These are phyloP conservation scores for Hawksworthiomyces lignivorus DNA, from an alignment of 2,329 filamentous ascomycete genomes.

Conservation along the genomic window DNA sequence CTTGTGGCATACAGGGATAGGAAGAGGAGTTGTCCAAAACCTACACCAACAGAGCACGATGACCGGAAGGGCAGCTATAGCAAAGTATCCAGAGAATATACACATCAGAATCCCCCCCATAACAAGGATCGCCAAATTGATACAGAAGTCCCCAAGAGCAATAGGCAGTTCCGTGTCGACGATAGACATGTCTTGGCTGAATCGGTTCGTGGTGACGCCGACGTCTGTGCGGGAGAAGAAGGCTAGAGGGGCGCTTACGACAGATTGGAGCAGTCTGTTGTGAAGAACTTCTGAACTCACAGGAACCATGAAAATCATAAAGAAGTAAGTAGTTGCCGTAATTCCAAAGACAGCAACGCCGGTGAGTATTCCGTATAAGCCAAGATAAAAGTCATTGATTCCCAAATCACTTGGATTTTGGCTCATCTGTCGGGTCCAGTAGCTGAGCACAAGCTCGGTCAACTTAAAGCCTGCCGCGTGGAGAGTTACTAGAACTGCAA, in stretches of 20 bases:
- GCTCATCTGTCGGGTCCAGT: background rate
- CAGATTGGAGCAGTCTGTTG: background rate
- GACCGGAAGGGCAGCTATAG: background rate
- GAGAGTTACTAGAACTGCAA: conserved; percentile 3
- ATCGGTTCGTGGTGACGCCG: conserved; percentile 17
- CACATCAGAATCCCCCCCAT: background rate
- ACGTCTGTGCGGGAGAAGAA: conserved; percentile 17
- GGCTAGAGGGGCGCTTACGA: conserved; percentile 9
- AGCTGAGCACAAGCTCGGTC: conserved; percentile 3
- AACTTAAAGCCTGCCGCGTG: conserved; percentile 4
- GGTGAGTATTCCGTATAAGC: background rate
- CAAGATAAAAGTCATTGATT: background rate
- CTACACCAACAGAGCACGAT: conserved; percentile 24
- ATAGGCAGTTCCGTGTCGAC: conserved; percentile 17
- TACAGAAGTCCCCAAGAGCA: conserved; percentile 1
- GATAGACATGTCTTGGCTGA: conserved; percentile 18
- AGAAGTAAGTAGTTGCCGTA: conserved; percentile 4
- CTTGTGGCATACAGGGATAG: too few relatives aligned
- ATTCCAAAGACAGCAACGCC: background rate
- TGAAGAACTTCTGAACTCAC: background rate
- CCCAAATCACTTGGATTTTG: background rate
- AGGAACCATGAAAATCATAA: background rate
- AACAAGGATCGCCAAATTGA: conserved; percentile 4
- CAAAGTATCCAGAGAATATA: background rate
- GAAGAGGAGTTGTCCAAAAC: too few relatives aligned